phyloP scores from a whole-genome alignment of 2,329 filamentous ascomycete species.

The Xylaria sp. region DNA sequence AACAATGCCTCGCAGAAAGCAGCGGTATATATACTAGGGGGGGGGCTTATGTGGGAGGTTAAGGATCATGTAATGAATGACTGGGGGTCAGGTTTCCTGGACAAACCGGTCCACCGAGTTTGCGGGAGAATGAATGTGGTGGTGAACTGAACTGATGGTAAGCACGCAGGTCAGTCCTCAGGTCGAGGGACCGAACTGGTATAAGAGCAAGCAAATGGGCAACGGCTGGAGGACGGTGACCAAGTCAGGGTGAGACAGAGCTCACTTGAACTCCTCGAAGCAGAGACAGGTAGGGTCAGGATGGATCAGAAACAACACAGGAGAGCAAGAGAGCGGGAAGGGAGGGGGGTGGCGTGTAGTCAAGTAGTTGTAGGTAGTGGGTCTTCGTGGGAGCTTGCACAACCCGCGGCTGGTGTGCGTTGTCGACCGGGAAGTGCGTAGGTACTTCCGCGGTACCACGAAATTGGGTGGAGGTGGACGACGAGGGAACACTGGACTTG shows the following conservation, averaged over 20 bases:
- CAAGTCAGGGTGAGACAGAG: constrained; percentile 38
- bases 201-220: constrained; percentile 35
- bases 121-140: constrained; percentile 36
- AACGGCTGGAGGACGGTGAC: constrained; percentile 27
- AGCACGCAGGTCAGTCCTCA: constrained; percentile 19
- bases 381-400: constrained; percentile 31
- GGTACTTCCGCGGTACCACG: constrained; percentile 37
- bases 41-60: neutral
- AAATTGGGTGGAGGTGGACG: constrained; percentile 35
- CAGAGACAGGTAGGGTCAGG: constrained; percentile 38
- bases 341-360: constrained; percentile 39
- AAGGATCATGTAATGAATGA: constrained; percentile 36
- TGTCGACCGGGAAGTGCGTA: constrained; percentile 34
- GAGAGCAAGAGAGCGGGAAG: constrained; percentile 38
- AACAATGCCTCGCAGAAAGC: constrained; percentile 2
- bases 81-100: constrained; percentile 37
- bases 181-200: constrained; percentile 30
- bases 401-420: constrained; percentile 26
- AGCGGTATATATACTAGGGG: constrained; percentile 26
- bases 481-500: constrained; percentile 28
- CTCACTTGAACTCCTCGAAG: constrained; percentile 36
- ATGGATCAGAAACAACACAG: constrained; percentile 40
- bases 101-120: constrained; percentile 25
- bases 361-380: constrained; percentile 37
- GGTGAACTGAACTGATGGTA: constrained; percentile 30